Evolutionary conservation across 805 yeast genomes (phyloP), one percentile per base, ranked within the genome.

Genomic region (Ogataea ganodermae): DNA sequence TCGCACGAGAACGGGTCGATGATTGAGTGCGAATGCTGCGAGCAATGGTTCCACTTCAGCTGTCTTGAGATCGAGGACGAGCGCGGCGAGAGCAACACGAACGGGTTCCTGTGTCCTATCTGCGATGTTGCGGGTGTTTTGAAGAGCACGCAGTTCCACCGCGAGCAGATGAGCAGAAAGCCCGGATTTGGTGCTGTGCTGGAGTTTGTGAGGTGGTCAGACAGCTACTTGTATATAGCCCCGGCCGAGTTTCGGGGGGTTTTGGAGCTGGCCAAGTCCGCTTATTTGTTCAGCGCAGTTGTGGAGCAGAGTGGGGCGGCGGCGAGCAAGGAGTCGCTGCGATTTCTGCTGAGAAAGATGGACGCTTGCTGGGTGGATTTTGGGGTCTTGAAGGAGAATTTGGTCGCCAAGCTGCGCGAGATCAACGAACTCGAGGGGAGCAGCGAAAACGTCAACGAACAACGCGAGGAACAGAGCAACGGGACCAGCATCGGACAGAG

Each of bases 1-100:
- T 64, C 65, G 20, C 62, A 58, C 45, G 91, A 84, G 55, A 63
- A 74, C 55, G 76, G 86, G 6, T 74, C 78, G 0, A 84, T 84
- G 87, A 78, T 83, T 37, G 85, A 79, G 49, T 85, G 91, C 66
- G 90, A 84, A 52, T 65, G 62, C 14, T 86, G 92, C 62, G 71
- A 75, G 44, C 89, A 84, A 56, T 84, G 90, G 90, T 85, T 79
- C 58, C 91, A 85, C 59, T 74, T 76, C 38, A 65, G 64, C 13
- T 85, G 91, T 63, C 69, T 84, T 36, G 74, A 74, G 42, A 58
- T 71, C n/a, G n/a, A n/a, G 33, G 49, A 51, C 33, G 59, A 55
- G 22, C 48, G 48, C 28, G 52, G 47, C 28, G 56, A 68, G 28
- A 38, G 18, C 42, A 38, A 27, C 31, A 65, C 67, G 33, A 70